Evolutionary conservation across 2,329 filamentous ascomycete species (phyloP), one percentile per base, ranked within the genome.

Genomic region (Pseudocercospora musae): DNA sequence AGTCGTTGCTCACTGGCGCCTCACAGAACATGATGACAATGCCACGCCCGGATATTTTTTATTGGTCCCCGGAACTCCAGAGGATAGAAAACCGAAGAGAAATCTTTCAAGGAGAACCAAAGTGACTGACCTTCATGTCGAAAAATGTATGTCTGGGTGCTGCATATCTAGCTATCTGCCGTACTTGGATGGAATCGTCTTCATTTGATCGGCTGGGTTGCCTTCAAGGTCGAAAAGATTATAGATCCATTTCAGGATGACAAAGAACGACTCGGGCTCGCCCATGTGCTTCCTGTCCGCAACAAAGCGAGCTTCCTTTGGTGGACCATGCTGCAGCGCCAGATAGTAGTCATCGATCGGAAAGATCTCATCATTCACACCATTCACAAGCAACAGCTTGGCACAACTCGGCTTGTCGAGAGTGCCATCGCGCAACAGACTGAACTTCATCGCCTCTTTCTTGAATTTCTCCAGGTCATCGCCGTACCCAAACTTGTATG

Each of bases 291-390:
- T 81, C 10, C 70, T 71, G 0, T 73, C 75, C 2, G 71, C 59
- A 0, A 82, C 76, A 60, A 82, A 81, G 23, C 77, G 74, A 48
- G 75, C 82, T 68, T 83, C 79, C 73, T 87, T 87, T 1, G 82
- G 79, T 20, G 75, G 70, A 0, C 83, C 84, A 70, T 83, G 80
- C 42, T 80, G 76, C 52, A 86, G 68, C 25, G 82, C 81, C 44
- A 86, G 71, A 66, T 84, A 83, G 60, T 84, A 82, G 67, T 87
- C 85, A 67, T 87, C 85, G 50, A 87, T 83, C 0, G 85, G 85
- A 72, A 87, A 87, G 53, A 87, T 85, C 75, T 85, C 84, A 69
- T 87, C 85, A 29, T 83, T 78, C 1, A 80, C 82, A 0, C 85
- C 82, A 67, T 87, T 87, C 8, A 87, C 84, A 5, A 87, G 74